Evolutionary conservation across 2,329 filamentous ascomycete species (phyloP), one percentile per base, ranked within the genome.

Genomic region (Fusarium sp.): DNA sequence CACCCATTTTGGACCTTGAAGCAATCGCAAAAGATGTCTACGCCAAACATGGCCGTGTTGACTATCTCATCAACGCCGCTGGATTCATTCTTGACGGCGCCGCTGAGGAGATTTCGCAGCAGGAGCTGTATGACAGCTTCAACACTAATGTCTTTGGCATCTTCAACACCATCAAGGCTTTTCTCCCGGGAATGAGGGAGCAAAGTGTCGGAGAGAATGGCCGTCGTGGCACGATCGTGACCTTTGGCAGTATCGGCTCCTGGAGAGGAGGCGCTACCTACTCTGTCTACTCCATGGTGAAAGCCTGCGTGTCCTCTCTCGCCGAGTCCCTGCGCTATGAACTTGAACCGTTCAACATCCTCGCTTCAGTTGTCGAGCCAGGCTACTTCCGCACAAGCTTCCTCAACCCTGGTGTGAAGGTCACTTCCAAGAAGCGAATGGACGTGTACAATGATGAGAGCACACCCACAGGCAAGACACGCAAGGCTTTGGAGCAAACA

Each of bases 71-170:
- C 64, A 86, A 86, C 27, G 80, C 83, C 1, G 84, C 83, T 0
- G 85, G 82, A 0, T 85, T 79, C 71, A 77, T 83, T 37, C 77
- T 85, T 6, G 78, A 82, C 28, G 83, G 81, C 1, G 74, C 80
- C 0, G 72, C 80, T 3, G 83, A 85, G 63, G 83, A 83, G 65
- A 71, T 74, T 0, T 78, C 76, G 4, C 73, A 76, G 3, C 68
- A 80, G 37, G 81, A 84, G 63, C 71, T 81, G 25, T 77, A 76
- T 13, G 73, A 77, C 4, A 68, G 75, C 13, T 87, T 86, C 74
- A 80, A 84, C 71, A 86, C 85, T 32, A 88, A 89, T 59, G 83
- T 88, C 30, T 85, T 88, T 65, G 86, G 86, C 4, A 75, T 79
- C 10, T 74, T 86, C 54, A 86, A 84, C 59, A 80, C 86, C 1